These are phyloP conservation scores for Sarocladiaceae sp. DNA, from an alignment of 2,329 filamentous ascomycete species.

Conservation along the genomic window DNA sequence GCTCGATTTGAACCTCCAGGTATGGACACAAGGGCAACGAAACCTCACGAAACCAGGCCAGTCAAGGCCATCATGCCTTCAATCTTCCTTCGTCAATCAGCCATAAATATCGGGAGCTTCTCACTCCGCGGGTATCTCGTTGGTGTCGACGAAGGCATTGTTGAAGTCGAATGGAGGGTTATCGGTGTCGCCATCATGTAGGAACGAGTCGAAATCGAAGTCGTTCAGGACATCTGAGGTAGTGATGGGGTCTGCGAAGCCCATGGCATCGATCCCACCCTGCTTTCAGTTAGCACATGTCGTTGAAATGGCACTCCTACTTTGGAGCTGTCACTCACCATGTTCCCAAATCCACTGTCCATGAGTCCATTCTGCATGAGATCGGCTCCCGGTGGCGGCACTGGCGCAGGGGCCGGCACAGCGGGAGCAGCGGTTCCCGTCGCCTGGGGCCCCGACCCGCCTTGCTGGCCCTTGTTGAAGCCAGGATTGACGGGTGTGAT, in stretches of 20 bases:
- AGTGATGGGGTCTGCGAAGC: constrained; percentile 51
- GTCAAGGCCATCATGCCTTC: not conserved
- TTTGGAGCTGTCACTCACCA: constrained; percentile 34
- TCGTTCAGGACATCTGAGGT: constrained; percentile 58
- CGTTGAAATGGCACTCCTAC: not conserved
- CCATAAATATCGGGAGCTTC: constrained; percentile 3
- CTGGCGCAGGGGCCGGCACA: constrained; percentile 28
- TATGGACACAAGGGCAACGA: constrained; percentile 3
- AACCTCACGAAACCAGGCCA: not conserved
- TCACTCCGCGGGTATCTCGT: constrained; percentile 23
- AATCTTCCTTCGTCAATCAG: not conserved
- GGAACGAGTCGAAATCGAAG: constrained; percentile 65
- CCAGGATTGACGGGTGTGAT: constrained; percentile 54
- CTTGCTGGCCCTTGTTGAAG: constrained; percentile 45
- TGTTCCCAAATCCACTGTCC: constrained; percentile 32
- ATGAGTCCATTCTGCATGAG: constrained; percentile 45
- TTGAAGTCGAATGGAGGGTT: constrained; percentile 51
- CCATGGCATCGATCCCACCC: constrained; percentile 31
- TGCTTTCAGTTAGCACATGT: constrained; percentile 27
- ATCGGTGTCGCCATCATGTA: constrained; percentile 51
- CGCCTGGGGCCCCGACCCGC: constrained; percentile 26
- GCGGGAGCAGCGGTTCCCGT: constrained; percentile 24
- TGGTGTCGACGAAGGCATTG: constrained; percentile 46
- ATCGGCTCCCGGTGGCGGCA: constrained; percentile 42
- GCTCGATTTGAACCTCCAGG: constrained; percentile 7